Evolutionary conservation across 2,329 filamentous ascomycete species (phyloP).

Genomic region (Thielaviopsis musarum): DNA sequence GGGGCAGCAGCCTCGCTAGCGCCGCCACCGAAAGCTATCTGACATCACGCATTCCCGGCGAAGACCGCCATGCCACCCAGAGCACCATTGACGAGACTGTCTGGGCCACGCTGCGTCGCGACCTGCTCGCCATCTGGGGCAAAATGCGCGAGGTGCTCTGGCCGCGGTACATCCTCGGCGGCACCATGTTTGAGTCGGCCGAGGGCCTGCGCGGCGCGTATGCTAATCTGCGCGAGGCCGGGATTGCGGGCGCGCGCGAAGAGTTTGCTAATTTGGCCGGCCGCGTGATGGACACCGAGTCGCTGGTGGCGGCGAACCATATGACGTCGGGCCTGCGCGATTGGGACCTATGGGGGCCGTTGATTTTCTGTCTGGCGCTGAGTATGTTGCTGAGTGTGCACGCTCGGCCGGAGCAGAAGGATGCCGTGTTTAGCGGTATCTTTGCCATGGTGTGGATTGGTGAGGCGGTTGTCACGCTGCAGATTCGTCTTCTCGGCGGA

Average conservation of each 20-base stretch:
- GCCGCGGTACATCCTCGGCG: conserved; percentile 76
- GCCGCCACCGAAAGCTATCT: conserved; percentile 60
- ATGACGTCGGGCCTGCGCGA: conserved; percentile 86
- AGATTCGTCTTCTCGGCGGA: conserved; percentile 90
- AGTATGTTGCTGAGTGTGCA: conserved; percentile 76
- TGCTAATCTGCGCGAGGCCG: conserved; percentile 41
- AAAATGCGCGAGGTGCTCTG: conserved; percentile 97
- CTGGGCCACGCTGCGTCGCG: conserved; percentile 90
- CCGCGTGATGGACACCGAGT: conserved; percentile 46
- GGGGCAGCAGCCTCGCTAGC: conserved; percentile 18
- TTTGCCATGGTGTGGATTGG: conserved; percentile 96
- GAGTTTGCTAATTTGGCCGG: conserved; percentile 45
- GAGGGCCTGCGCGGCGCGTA: conserved; percentile 42
- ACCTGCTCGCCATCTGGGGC: conserved; percentile 85
- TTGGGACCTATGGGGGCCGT: conserved; percentile 96
- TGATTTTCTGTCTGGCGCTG: conserved; percentile 83
- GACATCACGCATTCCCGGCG: conserved; percentile 77
- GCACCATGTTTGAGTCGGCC: conserved; percentile 43
- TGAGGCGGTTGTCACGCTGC: conserved; percentile 89
- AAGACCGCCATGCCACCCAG: conserved; percentile 74
- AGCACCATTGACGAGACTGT: conserved; percentile 96
- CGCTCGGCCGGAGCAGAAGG: conserved; percentile 63
- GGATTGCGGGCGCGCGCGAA: conserved; percentile 41
- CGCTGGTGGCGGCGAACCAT: conserved; percentile 40
- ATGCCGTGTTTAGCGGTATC: conserved; percentile 83